phyloP scores from a whole-genome alignment of 2,329 filamentous ascomycete species.

The Colletotrichum chrysophilum region DNA sequence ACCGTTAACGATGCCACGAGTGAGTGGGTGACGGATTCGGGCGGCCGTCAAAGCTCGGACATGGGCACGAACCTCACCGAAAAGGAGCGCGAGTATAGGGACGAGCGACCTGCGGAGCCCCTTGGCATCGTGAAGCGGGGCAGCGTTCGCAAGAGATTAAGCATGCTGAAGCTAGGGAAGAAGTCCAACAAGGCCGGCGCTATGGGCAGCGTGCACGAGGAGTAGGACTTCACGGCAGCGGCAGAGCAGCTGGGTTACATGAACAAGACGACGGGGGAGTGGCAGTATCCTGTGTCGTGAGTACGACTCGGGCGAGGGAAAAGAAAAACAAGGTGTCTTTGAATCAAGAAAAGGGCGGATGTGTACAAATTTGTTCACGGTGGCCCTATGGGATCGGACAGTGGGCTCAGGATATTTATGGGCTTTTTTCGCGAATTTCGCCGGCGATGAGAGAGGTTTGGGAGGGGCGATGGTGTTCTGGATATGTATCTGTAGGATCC shows the following conservation, averaged over 20 bases:
- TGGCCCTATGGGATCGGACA: neutral
- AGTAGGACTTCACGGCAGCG: constrained; percentile 41
- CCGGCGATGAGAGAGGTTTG: neutral
- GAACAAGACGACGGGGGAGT: constrained; percentile 22
- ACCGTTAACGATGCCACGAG: constrained; percentile 20
- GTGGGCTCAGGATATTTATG: neutral
- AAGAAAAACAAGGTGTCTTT: neutral
- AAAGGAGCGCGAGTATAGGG: constrained; percentile 31
- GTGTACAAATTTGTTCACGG: neutral
- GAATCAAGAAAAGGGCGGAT: neutral
- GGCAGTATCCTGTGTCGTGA: constrained; percentile 23
- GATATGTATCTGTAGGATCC: constrained; percentile 23
- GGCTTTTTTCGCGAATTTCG: neutral
- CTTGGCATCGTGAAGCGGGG: constrained; percentile 53
- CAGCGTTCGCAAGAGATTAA: constrained; percentile 79
- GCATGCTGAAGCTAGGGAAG: constrained; percentile 76
- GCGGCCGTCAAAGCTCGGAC: constrained; percentile 29
- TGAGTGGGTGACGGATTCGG: constrained; percentile 36
- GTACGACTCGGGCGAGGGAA: neutral
- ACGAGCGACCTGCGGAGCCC: constrained; percentile 9
- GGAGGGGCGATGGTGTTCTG: constrained; percentile 19
- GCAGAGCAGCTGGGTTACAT: constrained; percentile 22
- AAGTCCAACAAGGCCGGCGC: constrained; percentile 64
- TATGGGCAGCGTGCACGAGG: constrained; percentile 63
- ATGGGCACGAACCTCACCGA: constrained; percentile 23